A percentile compares a stretch with the other conserved stretches of the same genome.
phyloP scores from a whole-genome alignment of 2,329 filamentous ascomycete species.

The Claviceps pusilla region DNA sequence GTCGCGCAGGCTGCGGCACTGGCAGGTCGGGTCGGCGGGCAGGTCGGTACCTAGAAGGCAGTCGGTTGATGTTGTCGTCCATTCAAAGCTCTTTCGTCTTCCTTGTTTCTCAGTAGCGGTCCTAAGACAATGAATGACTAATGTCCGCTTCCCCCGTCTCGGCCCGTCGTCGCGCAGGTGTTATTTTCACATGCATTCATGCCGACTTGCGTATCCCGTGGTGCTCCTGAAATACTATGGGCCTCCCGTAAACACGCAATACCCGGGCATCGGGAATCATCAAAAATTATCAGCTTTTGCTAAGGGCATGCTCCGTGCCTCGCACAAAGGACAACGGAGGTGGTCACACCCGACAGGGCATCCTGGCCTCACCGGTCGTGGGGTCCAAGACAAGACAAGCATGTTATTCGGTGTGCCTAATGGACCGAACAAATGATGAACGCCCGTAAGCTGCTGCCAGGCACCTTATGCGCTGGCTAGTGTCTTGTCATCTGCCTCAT shows the following conservation, averaged over 20 bases:
- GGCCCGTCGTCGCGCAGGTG: background rate
- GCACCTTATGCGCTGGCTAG: background rate
- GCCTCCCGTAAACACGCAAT: too few relatives aligned
- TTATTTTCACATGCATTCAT: background rate
- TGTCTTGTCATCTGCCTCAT: background rate
- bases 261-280: background rate
- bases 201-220: background rate
- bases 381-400: background rate
- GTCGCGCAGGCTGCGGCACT: background rate
- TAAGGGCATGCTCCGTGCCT: slow-evolving; percentile 3
- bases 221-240: too few relatives aligned
- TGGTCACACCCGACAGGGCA: slow-evolving; percentile 2
- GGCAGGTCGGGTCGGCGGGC: background rate
- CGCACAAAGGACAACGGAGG: background rate
- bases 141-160: background rate
- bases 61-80: background rate
- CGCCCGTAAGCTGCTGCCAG: background rate
- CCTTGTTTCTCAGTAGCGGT: background rate
- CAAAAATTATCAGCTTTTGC: background rate
- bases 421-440: background rate
- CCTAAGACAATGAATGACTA: background rate
- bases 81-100: background rate
- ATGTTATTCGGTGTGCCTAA: background rate
- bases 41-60: too few relatives aligned
- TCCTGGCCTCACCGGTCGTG: slow-evolving; percentile 5